These are phyloP conservation scores for Curvularia verruculosa DNA, from an alignment of 2,329 filamentous ascomycete species.

Conservation along the genomic window DNA sequence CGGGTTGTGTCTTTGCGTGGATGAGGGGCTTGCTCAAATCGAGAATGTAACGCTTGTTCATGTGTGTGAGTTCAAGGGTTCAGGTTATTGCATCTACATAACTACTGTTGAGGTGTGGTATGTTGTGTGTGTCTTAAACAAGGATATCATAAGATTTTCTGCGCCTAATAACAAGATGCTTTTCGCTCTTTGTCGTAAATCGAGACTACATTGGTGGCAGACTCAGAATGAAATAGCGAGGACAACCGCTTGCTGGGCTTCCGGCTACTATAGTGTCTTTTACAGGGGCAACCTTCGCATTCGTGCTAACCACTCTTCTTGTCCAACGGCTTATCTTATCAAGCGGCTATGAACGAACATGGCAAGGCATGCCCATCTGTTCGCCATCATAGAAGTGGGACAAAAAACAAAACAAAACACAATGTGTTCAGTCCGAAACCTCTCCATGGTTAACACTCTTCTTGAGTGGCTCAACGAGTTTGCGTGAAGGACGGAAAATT, in stretches of 20 bases:
- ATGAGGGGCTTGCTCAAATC: not conserved
- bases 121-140: not conserved
- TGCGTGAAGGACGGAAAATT: slow-evolving; percentile 64
- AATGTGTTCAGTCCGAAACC: slow-evolving; percentile 44
- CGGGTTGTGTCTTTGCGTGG: not conserved
- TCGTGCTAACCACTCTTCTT: not conserved
- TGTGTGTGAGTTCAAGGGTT: not conserved
- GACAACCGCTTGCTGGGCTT: not conserved
- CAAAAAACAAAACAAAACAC: not conserved
- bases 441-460: slow-evolving; percentile 48
- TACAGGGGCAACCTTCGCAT: not conserved
- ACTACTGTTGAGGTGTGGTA: not conserved
- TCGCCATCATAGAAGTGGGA: not conserved
- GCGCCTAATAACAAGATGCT: not conserved
- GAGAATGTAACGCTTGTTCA: not conserved
- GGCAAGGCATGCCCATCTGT: not conserved
- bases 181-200: not conserved
- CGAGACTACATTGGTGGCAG: not conserved
- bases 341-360: not conserved
- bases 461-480: slow-evolving; percentile 45
- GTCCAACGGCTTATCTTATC: not conserved
- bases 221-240: not conserved
- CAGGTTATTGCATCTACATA: not conserved
- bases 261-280: not conserved
- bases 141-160: slow-evolving; percentile 11